Percentiles rank a stretch among this genome's conserved stretches.
These are phyloP conservation scores for Fonsecaea multimorphosa DNA, from an alignment of 2,329 filamentous ascomycete species.

Conservation along the genomic window DNA sequence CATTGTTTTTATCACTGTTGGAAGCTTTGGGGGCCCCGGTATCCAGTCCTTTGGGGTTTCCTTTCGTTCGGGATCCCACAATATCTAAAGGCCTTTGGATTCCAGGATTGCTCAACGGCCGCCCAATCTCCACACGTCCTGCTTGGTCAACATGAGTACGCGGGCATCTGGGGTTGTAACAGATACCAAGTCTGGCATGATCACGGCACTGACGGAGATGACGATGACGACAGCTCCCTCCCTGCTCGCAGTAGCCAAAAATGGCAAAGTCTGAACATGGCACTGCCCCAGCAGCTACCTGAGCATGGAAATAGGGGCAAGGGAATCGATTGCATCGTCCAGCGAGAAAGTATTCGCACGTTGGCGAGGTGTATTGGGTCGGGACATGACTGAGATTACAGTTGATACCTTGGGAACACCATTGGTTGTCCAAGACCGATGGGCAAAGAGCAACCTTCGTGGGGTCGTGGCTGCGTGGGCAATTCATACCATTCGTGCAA, in stretches of 20 bases:
- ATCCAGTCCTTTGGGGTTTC: slow-evolving; percentile 27
- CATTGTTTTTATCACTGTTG: slow-evolving; percentile 40
- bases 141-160: slow-evolving; percentile 87
- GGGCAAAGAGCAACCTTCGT: slow-evolving; percentile 90
- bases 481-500: slow-evolving; percentile 80
- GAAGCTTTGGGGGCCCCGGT: neutral
- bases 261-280: slow-evolving; percentile 86
- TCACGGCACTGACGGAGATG: slow-evolving; percentile 95
- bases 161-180: slow-evolving; percentile 80
- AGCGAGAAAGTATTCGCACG: slow-evolving; percentile 87
- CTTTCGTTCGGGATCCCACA: slow-evolving; percentile 50
- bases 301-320: slow-evolving; percentile 86
- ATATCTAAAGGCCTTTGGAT: slow-evolving; percentile 32
- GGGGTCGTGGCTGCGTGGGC: slow-evolving; percentile 82
- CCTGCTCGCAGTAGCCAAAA: slow-evolving; percentile 87
- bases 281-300: slow-evolving; percentile 74
- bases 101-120: slow-evolving; percentile 40
- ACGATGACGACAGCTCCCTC: slow-evolving; percentile 75
- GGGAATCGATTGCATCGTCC: slow-evolving; percentile 86
- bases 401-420: slow-evolving; percentile 63
- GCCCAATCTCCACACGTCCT: slow-evolving; percentile 68
- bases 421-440: slow-evolving; percentile 68
- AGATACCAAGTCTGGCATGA: slow-evolving; percentile 88
- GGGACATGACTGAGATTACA: slow-evolving; percentile 93
- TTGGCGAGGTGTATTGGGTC: slow-evolving; percentile 80